Evolutionary conservation across 179 eudicot genomes (phyloP), one percentile per base, ranked within the genome.

Genomic region (Camellia oleifera): DNA sequence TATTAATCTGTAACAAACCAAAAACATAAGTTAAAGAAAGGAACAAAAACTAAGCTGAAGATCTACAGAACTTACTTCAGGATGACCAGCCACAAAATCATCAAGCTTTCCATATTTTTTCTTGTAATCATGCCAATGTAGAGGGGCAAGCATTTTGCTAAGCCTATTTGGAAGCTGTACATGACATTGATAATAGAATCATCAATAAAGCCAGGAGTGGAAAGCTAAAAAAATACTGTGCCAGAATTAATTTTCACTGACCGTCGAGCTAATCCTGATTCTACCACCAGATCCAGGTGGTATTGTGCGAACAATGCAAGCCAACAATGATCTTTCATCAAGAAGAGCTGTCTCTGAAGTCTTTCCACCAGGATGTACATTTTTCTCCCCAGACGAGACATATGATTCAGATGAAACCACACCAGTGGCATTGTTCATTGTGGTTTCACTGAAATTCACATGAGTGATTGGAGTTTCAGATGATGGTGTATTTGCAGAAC

Each of bases 61-160:
- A 10, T 14, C 14, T 45, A 54, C 26, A 78, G 32, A 76, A 83
- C 90, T 82, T 89, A 97, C 99, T 87, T 93, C 99, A 77, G 98
- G 97, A 87, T 97, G 98, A 80, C 88, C 84, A 67, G 91, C 89
- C 82, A 97, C 89, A 87, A 97, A 97, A 57, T 95, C 98, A 78
- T 95, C 98, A 72, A 97, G 99, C 84, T 97, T 97, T 80, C 99
- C 99, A 81, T 90, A 92, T 78, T 81, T 90, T 85, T 81, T 97
- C 77, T 89, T 95, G 83, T 97, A 97, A 82, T 97, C 99, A 87
- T 93, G 94, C 99, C 99, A 97, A 79, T 89, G 98, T 72, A 97
- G 86, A 82, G 99, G 99, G 44, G 99, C 92, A 81, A 97, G 97
- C 97, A 97, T 95, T 90, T 93, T 97, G 14, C 89, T 95, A 64